A percentile compares a stretch with the other conserved stretches of the same genome.
phyloP scores from a whole-genome alignment of 2,329 filamentous ascomycete species.

The Hypocreales sp. region DNA sequence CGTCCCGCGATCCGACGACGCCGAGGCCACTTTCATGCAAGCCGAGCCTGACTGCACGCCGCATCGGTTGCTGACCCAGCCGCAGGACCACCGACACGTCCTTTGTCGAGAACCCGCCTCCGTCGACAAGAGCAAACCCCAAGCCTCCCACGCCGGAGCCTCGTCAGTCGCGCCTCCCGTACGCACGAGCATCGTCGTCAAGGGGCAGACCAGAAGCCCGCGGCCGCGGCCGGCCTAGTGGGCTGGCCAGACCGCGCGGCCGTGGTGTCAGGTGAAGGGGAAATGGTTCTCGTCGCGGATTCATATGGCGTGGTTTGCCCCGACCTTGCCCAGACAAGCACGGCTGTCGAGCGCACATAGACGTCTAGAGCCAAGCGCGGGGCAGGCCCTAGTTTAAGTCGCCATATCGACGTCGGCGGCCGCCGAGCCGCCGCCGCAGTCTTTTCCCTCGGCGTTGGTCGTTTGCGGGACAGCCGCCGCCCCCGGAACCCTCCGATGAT shows the following conservation, averaged over 20 bases:
- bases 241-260: constrained; percentile 28
- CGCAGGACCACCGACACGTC: constrained; percentile 76
- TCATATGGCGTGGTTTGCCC: too few species aligned
- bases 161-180: constrained; percentile 31
- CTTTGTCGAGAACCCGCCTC: constrained; percentile 70
- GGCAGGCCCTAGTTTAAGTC: constrained; percentile 6
- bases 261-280: constrained; percentile 26
- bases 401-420: constrained; percentile 19
- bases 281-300: too few species aligned
- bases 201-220: constrained; percentile 13
- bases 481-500: constrained; percentile 74
- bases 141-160: constrained; percentile 26
- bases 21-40: constrained; percentile 75
- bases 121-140: constrained; percentile 32
- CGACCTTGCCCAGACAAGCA: too few species aligned
- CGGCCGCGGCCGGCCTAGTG: constrained; percentile 24
- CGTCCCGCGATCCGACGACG: constrained; percentile 24
- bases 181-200: constrained; percentile 23
- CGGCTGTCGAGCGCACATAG: too few species aligned
- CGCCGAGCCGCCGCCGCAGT: constrained; percentile 4
- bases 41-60: constrained; percentile 11
- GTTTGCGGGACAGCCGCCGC: constrained; percentile 58
- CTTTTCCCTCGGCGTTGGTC: constrained; percentile 34
- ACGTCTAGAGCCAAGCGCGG: too few species aligned
- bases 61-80: constrained; percentile 6